Evolutionary conservation across 345 rosid species (phyloP), one percentile per base, ranked within the genome.

Genomic region (Crucihimalaya himalaica): DNA sequence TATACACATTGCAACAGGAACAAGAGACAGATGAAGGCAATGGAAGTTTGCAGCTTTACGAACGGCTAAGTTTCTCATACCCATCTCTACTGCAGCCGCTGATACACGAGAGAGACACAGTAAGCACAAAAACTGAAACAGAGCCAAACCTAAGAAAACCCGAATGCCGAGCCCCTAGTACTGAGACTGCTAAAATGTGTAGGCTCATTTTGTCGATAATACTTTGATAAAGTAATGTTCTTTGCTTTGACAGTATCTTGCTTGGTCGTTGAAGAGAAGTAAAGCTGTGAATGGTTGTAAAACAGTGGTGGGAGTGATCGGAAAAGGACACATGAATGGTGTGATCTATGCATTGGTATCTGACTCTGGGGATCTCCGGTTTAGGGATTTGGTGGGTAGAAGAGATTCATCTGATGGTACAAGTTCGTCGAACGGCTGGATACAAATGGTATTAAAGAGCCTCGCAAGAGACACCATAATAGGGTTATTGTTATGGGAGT

Each of bases 231-330:
- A 46, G 0, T 2, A 27, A 12, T 16, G 68, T 32, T 18, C 31
- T 37, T 35, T 18, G 25, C 1, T 20, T 70, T 61, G 79, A 9
- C 80, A 94, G 98, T 94, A 88, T 80, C 81, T 89, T 14, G 93
- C 96, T 2, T 91, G 98, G 98, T 89, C 96, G 15, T 79, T 89
- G 68, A 89, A 91, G 81, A 83, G 98, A 70, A 89, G 97, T 86
- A 91, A 91, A 78, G 95, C 96, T 0, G 96, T 91, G 83, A 87
- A 88, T 63, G 85, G 82, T 28, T 79, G 90, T 47, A 87, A 82
- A 82, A 84, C 74, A 28, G 96, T 94, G 73, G 96, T 87, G 65
- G 96, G 95, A 27, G 88, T 88, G 71, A 87, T 86, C 0, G 98
- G 98, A 32, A 89, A 81, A 67, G 93, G 97, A 39, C 98, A 91